A percentile compares a stretch with the other conserved stretches of the same genome.
phyloP scores from a whole-genome alignment of 331 rosid species.

The Acacia pycnantha region DNA sequence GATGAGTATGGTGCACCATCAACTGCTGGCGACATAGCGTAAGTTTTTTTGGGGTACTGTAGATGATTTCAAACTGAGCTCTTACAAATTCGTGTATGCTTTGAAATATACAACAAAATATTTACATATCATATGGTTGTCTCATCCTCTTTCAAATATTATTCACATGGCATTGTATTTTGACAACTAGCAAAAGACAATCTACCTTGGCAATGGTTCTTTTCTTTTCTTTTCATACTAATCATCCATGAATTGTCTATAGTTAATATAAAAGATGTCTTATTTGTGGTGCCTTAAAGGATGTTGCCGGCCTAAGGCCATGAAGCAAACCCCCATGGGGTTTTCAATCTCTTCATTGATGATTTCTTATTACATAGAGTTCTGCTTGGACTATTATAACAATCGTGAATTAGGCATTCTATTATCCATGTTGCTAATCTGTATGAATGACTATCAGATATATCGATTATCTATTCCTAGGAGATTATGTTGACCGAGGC shows the following conservation, averaged over 20 bases:
- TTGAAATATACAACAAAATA: constrained; percentile 17
- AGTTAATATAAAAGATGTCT: background rate
- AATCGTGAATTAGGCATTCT: background rate
- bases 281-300: background rate
- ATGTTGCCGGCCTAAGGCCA: background rate
- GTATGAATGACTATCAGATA: constrained; percentile 71
- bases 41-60: constrained; percentile 41
- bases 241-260: background rate
- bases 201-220: constrained; percentile 5
- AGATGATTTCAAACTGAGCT: constrained; percentile 14
- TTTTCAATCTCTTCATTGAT: background rate
- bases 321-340: background rate
- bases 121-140: background rate
- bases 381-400: background rate
- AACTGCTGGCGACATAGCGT: constrained; percentile 99
- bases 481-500: constrained; percentile 98
- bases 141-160: constrained; percentile 2
- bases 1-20: constrained; percentile 99
- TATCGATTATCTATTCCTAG: constrained; percentile 97
- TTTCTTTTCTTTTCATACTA: background rate
- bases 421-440: constrained; percentile 40
- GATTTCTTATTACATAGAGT: constrained; percentile 7
- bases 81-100: background rate
- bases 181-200: background rate
- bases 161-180: constrained; percentile 9